Evolutionary conservation across 331 rosid genomes (phyloP).

Genomic region (Saraca asoca): DNA sequence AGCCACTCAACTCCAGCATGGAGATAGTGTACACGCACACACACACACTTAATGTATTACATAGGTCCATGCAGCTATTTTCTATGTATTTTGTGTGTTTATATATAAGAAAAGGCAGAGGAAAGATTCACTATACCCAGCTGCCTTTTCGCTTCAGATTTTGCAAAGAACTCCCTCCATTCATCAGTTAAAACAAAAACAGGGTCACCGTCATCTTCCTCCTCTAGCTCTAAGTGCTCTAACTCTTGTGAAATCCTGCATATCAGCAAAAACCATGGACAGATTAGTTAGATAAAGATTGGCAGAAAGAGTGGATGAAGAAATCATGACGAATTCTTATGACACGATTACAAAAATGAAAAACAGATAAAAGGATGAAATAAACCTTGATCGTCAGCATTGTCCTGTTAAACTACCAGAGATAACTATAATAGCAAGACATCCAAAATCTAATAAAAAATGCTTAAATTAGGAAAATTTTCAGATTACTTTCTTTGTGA

Average conservation of each 20-base stretch:
- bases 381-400: constrained; percentile 12
- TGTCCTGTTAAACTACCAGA: neutral
- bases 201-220: constrained; percentile 55
- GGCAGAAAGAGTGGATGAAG: neutral
- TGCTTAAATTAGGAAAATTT: neutral
- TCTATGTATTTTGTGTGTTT: neutral
- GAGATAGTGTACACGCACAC: constrained; percentile 7
- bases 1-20: constrained; percentile 24
- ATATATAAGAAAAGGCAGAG: neutral
- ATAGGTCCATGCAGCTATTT: neutral
- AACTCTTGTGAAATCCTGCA: constrained; percentile 46
- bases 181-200: constrained; percentile 55
- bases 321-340: neutral
- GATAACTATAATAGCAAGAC: constrained; percentile 1
- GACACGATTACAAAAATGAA: too few relatives aligned
- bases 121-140: constrained; percentile 42
- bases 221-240: constrained; percentile 38
- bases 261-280: constrained; percentile 14
- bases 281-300: constrained; percentile 13
- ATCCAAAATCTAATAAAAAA: constrained; percentile 18
- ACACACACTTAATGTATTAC: neutral
- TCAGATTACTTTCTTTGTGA: neutral
- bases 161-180: constrained; percentile 62
- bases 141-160: constrained; percentile 53
- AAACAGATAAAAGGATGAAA: neutral